phyloP scores from a whole-genome alignment of 164 flowering plant genomes.

The Dillenia turbinata region DNA sequence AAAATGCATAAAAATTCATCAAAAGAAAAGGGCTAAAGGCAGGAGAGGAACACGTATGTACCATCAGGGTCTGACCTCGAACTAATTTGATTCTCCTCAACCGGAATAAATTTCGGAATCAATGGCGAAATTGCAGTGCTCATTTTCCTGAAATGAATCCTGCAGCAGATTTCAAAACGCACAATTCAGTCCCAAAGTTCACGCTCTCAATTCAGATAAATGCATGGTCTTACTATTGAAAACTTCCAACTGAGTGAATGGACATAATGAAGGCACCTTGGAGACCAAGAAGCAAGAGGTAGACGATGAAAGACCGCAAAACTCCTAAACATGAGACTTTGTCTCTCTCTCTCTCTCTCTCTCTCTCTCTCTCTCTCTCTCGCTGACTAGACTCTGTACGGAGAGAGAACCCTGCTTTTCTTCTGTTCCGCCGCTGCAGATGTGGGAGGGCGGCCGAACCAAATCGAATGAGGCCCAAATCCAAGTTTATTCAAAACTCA shows the following conservation, averaged over 20 bases:
- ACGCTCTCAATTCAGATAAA: background rate
- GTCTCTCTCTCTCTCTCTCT: background rate
- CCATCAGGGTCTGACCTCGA: conserved; percentile 27
- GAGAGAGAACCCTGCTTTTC: too few species aligned
- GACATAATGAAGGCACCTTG: background rate
- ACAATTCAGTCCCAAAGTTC: too few species aligned
- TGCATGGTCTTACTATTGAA: background rate
- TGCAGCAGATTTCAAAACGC: conserved; percentile 5
- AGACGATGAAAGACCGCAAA: background rate
- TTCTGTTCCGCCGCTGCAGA: too few species aligned
- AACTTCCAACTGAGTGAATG: background rate
- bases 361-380: background rate
- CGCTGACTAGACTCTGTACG: too few species aligned
- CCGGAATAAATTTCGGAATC: conserved; percentile 33
- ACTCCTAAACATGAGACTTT: background rate
- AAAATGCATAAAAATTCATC: background rate
- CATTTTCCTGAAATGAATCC: conserved; percentile 24
- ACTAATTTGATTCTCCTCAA: conserved; percentile 24
- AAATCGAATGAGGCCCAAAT: too few species aligned
- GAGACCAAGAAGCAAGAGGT: background rate
- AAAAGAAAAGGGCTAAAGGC: background rate
- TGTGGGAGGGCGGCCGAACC: too few species aligned
- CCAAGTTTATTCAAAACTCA: too few species aligned
- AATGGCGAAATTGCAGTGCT: conserved; percentile 17
- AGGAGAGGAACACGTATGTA: background rate